Conservation (phyloP, 352 stramenopile genomes). For the Globisporangium ultimum region DNA sequence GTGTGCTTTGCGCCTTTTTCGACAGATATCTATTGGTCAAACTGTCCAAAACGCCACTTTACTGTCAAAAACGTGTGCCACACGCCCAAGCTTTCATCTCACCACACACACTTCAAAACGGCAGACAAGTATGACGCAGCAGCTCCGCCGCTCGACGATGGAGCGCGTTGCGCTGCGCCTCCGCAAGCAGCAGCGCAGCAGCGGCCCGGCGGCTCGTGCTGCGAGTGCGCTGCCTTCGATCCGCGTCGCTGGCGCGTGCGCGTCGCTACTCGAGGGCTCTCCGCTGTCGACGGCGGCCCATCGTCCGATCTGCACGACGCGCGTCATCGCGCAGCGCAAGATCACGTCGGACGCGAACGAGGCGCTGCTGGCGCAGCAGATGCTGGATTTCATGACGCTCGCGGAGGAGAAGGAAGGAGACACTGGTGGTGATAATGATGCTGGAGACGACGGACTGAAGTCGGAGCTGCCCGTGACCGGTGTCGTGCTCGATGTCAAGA, state of each 20-base stretch:
- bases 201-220: not conserved
- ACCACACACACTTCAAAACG: not conserved
- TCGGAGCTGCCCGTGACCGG: slow-evolving; percentile 38
- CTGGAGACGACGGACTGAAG: slow-evolving; percentile 1
- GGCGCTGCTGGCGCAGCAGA: slow-evolving; percentile 58
- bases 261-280: no score
- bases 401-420: slow-evolving; percentile 14
- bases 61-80: no score
- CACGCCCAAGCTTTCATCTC: not conserved
- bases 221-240: not conserved
- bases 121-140: slow-evolving; percentile 5
- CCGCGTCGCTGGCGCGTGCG: not conserved
- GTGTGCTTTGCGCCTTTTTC: no score
- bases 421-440: slow-evolving; percentile 7
- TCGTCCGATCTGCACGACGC: slow-evolving; percentile 18
- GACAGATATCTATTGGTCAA: no score
- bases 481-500: slow-evolving; percentile 66
- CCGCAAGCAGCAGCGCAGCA: slow-evolving; percentile 1
- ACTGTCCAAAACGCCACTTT: no score
- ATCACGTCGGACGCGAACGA: slow-evolving; percentile 43
- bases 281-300: not conserved
- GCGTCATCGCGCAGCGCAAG: slow-evolving; percentile 9
- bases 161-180: slow-evolving; percentile 10
- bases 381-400: slow-evolving; percentile 63
- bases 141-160: slow-evolving; percentile 6